These are phyloP conservation scores for Botryosphaeria agaves DNA, from an alignment of 2,329 filamentous ascomycete species.

Conservation along the genomic window DNA sequence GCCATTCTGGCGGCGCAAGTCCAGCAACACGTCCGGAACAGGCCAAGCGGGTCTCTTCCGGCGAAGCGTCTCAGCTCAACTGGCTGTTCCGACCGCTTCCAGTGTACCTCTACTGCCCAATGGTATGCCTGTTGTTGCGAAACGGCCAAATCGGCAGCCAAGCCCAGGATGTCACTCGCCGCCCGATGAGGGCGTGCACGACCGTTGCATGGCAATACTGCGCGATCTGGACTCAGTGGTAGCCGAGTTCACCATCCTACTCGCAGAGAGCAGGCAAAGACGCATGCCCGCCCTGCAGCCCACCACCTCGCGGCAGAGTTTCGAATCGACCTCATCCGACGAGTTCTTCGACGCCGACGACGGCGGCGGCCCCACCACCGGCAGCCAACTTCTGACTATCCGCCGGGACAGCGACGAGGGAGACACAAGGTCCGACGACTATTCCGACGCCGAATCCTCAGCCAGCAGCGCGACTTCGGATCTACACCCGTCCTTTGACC, in stretches of 20 bases:
- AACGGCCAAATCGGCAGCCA: conserved; percentile 13
- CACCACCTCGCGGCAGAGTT: conserved; percentile 40
- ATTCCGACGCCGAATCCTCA: conserved; percentile 39
- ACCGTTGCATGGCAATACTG: conserved; percentile 69
- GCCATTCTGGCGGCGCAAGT: conserved; percentile 86
- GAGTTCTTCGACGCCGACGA: conserved; percentile 92
- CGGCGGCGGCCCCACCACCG: conserved; percentile 27
- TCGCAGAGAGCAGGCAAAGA: conserved; percentile 64
- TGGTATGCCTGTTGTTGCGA: conserved; percentile 17
- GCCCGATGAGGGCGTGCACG: conserved; percentile 51
- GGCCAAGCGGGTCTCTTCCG: conserved; percentile 26
- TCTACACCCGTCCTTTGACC: conserved; percentile 17
- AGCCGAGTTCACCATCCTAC: conserved; percentile 59
- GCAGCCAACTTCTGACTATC: conserved; percentile 58
- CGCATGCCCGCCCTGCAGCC: conserved; percentile 35
- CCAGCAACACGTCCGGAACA: conserved; percentile 29
- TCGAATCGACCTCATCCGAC: conserved; percentile 66
- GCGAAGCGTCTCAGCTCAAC: conserved; percentile 35
- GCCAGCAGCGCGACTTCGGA: conserved; percentile 42
- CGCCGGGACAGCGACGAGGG: conserved; percentile 50
- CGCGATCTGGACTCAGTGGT: conserved; percentile 73
- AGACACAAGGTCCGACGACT: conserved; percentile 35
- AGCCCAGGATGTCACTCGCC: no score
- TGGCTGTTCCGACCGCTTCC: conserved; percentile 28
- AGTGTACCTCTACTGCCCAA: no score